These are phyloP conservation scores for Eutypella sp. DNA, from an alignment of 2,329 filamentous ascomycete genomes.

Conservation along the genomic window DNA sequence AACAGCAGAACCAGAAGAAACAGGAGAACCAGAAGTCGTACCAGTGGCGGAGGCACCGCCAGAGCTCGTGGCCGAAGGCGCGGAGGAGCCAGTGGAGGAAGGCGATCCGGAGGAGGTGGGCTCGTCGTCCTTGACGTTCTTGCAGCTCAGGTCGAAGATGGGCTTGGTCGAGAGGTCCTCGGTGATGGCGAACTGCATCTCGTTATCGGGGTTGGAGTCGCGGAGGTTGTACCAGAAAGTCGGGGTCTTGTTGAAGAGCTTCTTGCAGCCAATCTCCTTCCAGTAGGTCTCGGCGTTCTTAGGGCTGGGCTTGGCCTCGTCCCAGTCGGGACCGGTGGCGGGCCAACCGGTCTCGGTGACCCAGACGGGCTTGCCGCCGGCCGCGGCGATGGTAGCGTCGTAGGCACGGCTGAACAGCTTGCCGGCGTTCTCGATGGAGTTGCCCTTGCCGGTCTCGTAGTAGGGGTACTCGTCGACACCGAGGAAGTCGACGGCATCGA, in stretches of 20 bases:
- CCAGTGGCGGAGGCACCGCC: neutral
- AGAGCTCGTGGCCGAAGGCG: neutral
- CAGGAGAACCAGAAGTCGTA: neutral
- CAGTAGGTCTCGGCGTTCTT: constrained; percentile 39
- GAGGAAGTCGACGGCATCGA: constrained; percentile 47
- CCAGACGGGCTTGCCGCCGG: constrained; percentile 38
- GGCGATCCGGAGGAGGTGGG: constrained; percentile 9
- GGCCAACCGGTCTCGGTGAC: constrained; percentile 56
- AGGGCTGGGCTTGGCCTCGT: constrained; percentile 39
- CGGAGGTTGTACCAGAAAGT: constrained; percentile 33
- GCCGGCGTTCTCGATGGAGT: constrained; percentile 38
- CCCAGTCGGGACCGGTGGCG: constrained; percentile 38
- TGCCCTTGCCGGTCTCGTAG: constrained; percentile 39
- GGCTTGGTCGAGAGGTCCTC: constrained; percentile 14
- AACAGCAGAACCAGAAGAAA: neutral
- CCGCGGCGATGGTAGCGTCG: constrained; percentile 33
- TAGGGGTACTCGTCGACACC: constrained; percentile 52
- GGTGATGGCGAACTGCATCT: constrained; percentile 17
- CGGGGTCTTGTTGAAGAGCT: constrained; percentile 24
- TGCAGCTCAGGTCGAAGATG: constrained; percentile 16
- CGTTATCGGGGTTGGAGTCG: constrained; percentile 27
- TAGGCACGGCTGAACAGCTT: constrained; percentile 36
- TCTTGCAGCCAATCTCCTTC: constrained; percentile 26
- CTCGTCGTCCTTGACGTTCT: constrained; percentile 5
- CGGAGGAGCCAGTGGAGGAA: constrained; percentile 3